Conservation (phyloP, 2,329 filamentous ascomycete species). For the Sporothrix pallida region DNA sequence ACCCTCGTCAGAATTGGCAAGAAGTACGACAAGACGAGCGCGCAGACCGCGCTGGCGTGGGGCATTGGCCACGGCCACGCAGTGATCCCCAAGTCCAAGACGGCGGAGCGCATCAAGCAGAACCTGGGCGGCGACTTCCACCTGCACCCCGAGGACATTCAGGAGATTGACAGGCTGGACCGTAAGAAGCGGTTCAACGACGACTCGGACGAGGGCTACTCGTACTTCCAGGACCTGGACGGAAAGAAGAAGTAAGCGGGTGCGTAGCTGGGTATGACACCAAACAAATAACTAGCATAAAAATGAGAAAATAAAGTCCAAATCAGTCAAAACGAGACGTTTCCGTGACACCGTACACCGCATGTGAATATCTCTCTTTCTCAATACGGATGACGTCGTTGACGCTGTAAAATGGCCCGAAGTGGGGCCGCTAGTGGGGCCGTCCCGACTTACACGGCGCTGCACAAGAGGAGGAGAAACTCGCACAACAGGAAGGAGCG, state of each 20-base stretch:
- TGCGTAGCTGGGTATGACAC: neutral
- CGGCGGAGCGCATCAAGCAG: constrained; percentile 61
- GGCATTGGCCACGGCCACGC: constrained; percentile 79
- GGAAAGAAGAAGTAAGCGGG: neutral
- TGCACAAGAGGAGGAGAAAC: too few species aligned
- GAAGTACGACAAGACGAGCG: constrained; percentile 72
- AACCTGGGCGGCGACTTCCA: constrained; percentile 48
- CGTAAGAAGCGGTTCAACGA: constrained; percentile 27
- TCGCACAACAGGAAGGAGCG: too few species aligned
- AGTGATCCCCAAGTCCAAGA: constrained; percentile 74
- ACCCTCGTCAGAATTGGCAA: constrained; percentile 67
- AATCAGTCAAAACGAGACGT: neutral
- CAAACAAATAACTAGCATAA: neutral
- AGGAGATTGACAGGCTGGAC: constrained; percentile 26
- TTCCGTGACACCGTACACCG: too few species aligned
- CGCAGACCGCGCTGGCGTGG: constrained; percentile 85
- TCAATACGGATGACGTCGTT: constrained; percentile 3
- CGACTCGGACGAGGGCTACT: constrained; percentile 24
- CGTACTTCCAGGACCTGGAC: constrained; percentile 22
- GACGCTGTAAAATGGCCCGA: neutral
- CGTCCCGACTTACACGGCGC: neutral
- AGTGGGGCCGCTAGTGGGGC: neutral
- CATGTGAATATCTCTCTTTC: neutral
- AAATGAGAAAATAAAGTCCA: neutral
- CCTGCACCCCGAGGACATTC: constrained; percentile 19